phyloP scores from a whole-genome alignment of 2,329 filamentous ascomycete genomes.

The Cylindrodendrum hubeiense region DNA sequence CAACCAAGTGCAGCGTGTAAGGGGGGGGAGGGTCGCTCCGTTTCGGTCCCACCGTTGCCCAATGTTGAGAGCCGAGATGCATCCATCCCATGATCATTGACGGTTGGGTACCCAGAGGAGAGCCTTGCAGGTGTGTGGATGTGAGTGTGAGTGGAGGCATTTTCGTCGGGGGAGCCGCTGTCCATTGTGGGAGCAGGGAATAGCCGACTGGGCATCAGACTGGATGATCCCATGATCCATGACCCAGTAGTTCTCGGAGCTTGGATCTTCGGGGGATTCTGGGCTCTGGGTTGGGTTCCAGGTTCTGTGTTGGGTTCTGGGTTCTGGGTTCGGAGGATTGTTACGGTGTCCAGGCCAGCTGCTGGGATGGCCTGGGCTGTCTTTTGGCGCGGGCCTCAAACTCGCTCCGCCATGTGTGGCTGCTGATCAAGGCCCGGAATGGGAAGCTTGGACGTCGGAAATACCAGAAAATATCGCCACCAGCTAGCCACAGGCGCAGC shows the following conservation, averaged over 20 bases:
- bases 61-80: constrained; percentile 14
- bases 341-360: neutral
- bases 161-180: constrained; percentile 9
- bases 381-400: constrained; percentile 14
- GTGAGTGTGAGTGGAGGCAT: constrained; percentile 6
- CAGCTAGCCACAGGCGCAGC: neutral
- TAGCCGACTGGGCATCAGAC: constrained; percentile 2
- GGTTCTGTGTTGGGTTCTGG: neutral
- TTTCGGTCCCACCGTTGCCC: constrained; percentile 24
- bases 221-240: constrained; percentile 18
- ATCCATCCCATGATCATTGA: constrained; percentile 2
- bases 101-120: constrained; percentile 16
- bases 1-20: neutral
- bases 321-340: neutral
- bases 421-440: neutral
- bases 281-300: neutral
- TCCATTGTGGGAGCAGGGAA: neutral
- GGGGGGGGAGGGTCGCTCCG: neutral
- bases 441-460: neutral
- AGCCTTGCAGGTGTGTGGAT: constrained; percentile 17
- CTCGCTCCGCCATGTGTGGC: neutral
- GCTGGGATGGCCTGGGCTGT: constrained; percentile 2
- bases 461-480: constrained; percentile 2
- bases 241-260: constrained; percentile 8
- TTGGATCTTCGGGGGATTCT: constrained; percentile 11